Percentiles rank a stretch among this genome's conserved stretches.
These are phyloP conservation scores for Torrubiella hemipterigena DNA, from an alignment of 2,329 filamentous ascomycete species.

Conservation along the genomic window DNA sequence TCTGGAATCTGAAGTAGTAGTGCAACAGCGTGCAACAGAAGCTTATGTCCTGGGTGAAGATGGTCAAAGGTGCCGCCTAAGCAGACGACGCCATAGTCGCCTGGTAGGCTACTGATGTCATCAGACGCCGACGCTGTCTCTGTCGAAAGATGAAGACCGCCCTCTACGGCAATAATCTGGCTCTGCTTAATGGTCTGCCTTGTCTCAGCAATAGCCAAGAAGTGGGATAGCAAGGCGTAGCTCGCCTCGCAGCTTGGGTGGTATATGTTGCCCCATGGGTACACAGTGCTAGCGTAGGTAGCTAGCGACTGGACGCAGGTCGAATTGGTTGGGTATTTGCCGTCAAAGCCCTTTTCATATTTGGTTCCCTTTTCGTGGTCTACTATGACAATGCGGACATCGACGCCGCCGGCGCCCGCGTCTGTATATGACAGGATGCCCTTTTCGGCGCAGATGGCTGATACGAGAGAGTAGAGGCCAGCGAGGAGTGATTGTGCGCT, in stretches of 20 bases:
- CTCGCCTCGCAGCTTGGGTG: constrained; percentile 54
- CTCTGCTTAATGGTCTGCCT: constrained; percentile 33
- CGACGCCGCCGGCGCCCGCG: constrained; percentile 52
- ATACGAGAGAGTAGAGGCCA: constrained; percentile 66
- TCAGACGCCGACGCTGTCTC: background rate
- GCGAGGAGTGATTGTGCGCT: constrained; percentile 64
- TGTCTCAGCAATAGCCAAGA: constrained; percentile 33
- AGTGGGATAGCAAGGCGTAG: constrained; percentile 40
- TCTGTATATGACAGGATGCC: constrained; percentile 46
- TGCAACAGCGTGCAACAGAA: constrained; percentile 81
- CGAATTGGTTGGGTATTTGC: constrained; percentile 28
- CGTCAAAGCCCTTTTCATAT: constrained; percentile 19
- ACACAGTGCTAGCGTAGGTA: constrained; percentile 38
- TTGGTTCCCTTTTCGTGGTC: constrained; percentile 38
- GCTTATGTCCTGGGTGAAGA: constrained; percentile 87
- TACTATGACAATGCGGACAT: constrained; percentile 63
- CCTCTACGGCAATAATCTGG: constrained; percentile 38
- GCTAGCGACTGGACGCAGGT: constrained; percentile 36
- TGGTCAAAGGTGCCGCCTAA: constrained; percentile 96
- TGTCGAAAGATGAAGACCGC: constrained; percentile 33
- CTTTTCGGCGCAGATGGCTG: constrained; percentile 54
- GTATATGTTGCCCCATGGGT: constrained; percentile 55
- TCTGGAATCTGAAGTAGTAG: constrained; percentile 51
- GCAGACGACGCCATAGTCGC: constrained; percentile 39
- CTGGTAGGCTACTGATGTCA: background rate